phyloP scores from a whole-genome alignment of 2,329 filamentous ascomycete species.

The Pseudogymnoascus sp. region DNA sequence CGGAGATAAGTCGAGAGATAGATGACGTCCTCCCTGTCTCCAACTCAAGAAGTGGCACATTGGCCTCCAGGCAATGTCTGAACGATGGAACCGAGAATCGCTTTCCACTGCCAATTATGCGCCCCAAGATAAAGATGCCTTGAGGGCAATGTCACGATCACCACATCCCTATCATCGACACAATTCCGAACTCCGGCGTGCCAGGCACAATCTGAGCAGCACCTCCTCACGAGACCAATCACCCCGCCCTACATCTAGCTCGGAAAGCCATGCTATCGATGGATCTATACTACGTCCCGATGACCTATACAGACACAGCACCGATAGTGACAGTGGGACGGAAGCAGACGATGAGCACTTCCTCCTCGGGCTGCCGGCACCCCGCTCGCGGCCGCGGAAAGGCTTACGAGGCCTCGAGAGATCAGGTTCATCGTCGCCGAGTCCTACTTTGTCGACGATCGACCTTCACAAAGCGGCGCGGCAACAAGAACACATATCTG shows the following conservation, averaged over 20 bases:
- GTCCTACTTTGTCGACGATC: slow-evolving; percentile 45
- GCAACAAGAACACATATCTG: slow-evolving; percentile 13
- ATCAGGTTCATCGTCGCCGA: slow-evolving; percentile 45
- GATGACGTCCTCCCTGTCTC: not conserved
- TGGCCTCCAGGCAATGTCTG: slow-evolving; percentile 1
- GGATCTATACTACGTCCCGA: slow-evolving; percentile 26
- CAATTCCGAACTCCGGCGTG: slow-evolving; percentile 46
- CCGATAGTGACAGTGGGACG: slow-evolving; percentile 78
- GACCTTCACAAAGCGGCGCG: slow-evolving; percentile 33
- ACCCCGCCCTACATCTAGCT: slow-evolving; percentile 22
- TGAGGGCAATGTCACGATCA: slow-evolving; percentile 39
- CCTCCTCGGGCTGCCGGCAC: slow-evolving; percentile 75
- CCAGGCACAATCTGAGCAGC: slow-evolving; percentile 34
- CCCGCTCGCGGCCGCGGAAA: slow-evolving; percentile 65
- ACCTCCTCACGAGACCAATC: slow-evolving; percentile 19
- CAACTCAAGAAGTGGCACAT: slow-evolving; percentile 4
- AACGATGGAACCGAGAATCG: slow-evolving; percentile 6
- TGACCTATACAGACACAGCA: slow-evolving; percentile 19
- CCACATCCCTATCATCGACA: slow-evolving; percentile 62
- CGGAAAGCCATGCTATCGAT: slow-evolving; percentile 15
- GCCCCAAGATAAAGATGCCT: slow-evolving; percentile 20
- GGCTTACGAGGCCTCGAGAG: slow-evolving; percentile 60
- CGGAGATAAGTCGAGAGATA: not conserved
- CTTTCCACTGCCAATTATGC: slow-evolving; percentile 15
- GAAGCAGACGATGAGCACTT: slow-evolving; percentile 93